Percentiles rank a stretch among this genome's conserved stretches.
These are phyloP conservation scores for Suhomyces taliae DNA, from an alignment of 1,139 yeast species.

Conservation along the genomic window DNA sequence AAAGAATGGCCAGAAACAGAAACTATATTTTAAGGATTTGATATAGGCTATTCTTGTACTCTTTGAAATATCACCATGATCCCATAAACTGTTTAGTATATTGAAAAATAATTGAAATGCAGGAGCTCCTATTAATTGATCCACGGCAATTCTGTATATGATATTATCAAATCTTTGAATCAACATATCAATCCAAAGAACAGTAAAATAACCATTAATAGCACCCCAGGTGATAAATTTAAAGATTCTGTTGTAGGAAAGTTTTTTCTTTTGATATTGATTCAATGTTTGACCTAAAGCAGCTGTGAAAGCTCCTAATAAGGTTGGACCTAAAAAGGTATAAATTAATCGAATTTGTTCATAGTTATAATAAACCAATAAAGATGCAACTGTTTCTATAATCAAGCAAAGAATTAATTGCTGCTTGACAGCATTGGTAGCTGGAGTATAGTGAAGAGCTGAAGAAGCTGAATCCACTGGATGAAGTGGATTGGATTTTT, in stretches of 20 bases:
- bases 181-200: slow-evolving; percentile 56
- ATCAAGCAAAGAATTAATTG: slow-evolving; percentile 17
- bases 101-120: slow-evolving; percentile 53
- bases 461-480: slow-evolving; percentile 10
- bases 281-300: slow-evolving; percentile 59
- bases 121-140: slow-evolving; percentile 58
- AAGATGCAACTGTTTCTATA: slow-evolving; percentile 25
- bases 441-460: slow-evolving; percentile 6
- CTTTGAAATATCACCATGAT: slow-evolving; percentile 40
- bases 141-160: slow-evolving; percentile 44
- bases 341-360: slow-evolving; percentile 20
- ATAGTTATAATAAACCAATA: slow-evolving; percentile 31
- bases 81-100: slow-evolving; percentile 55
- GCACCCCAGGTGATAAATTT: slow-evolving; percentile 65
- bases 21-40: slow-evolving; percentile 52
- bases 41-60: slow-evolving; percentile 35
- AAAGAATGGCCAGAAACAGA: slow-evolving; percentile 60
- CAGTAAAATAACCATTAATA: slow-evolving; percentile 56
- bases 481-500: slow-evolving; percentile 11
- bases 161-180: slow-evolving; percentile 35
- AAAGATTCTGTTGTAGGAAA: slow-evolving; percentile 39
- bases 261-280: slow-evolving; percentile 46
- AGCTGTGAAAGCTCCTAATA: slow-evolving; percentile 51
- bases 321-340: slow-evolving; percentile 35
- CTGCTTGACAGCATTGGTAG: slow-evolving; percentile 1